Conservation (phyloP, 139 green algal species). For the Microglena sp. region DNA sequence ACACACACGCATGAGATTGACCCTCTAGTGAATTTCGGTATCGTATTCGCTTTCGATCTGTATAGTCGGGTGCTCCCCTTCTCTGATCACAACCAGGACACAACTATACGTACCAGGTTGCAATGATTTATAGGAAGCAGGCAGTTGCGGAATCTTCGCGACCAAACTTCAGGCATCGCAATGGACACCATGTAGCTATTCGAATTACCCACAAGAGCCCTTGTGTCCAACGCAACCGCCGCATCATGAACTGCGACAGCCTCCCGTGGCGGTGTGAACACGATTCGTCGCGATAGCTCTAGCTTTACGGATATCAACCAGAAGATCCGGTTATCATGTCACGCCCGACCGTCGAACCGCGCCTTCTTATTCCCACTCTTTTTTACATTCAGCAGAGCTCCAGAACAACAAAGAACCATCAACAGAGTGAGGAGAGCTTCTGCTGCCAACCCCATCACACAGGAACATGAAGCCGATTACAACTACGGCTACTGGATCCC, state of each 20-base stretch:
- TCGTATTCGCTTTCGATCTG: too few species aligned
- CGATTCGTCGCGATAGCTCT: slow-evolving; percentile 49
- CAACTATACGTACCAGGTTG: too few species aligned
- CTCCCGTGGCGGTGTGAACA: slow-evolving; percentile 30
- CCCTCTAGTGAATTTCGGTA: too few species aligned
- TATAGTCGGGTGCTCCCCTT: too few species aligned
- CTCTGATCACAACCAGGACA: too few species aligned
- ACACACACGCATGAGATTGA: too few species aligned
- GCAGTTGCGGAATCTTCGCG: too few species aligned
- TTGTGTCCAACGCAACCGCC: too few species aligned
- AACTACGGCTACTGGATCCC: slow-evolving; percentile 49
- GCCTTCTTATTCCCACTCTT: slow-evolving; percentile 43
- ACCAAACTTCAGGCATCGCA: too few species aligned
- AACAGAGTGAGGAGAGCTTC: slow-evolving; percentile 22
- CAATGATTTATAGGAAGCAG: too few species aligned
- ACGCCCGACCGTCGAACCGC: slow-evolving; percentile 40
- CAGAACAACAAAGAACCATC: slow-evolving; percentile 15
- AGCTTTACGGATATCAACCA: slow-evolving; percentile 62
- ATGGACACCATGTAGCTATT: too few species aligned
- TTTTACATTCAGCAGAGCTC: slow-evolving; percentile 29
- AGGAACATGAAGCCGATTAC: slow-evolving; percentile 17
- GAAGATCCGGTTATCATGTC: slow-evolving; percentile 59
- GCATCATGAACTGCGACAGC: not conserved
- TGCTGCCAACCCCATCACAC: slow-evolving; percentile 35
- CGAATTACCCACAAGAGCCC: too few species aligned